A percentile compares a stretch with the other conserved stretches of the same genome.
Conservation (phyloP, 2,329 filamentous ascomycete species). For the Trichoderma brevicompactum region DNA sequence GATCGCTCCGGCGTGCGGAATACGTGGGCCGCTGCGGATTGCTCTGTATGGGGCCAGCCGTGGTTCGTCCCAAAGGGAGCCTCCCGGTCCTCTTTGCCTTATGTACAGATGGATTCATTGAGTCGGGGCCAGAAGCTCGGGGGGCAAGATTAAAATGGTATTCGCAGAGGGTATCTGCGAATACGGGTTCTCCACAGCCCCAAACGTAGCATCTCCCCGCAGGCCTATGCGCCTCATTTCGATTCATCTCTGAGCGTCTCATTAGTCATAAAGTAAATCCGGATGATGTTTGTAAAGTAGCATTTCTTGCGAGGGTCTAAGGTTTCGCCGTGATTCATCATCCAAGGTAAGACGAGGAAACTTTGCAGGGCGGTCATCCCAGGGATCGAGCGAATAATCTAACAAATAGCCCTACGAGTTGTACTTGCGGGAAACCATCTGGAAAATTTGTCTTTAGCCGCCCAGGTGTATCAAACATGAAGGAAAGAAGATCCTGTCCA, state of each 20-base stretch:
- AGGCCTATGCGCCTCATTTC: slow-evolving; percentile 6
- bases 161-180: slow-evolving; percentile 13
- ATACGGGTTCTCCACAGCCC: slow-evolving; percentile 16
- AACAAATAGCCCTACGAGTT: not conserved
- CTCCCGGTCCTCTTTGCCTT: slow-evolving; percentile 27
- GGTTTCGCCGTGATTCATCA: not conserved
- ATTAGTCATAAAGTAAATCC: slow-evolving; percentile 11
- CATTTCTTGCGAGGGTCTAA: not conserved
- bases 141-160: not conserved
- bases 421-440: not conserved
- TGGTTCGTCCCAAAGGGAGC: not conserved
- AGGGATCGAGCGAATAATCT: not conserved
- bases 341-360: not conserved
- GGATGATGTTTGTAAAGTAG: not conserved
- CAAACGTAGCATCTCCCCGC: slow-evolving; percentile 16
- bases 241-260: slow-evolving; percentile 23
- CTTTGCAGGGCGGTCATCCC: not conserved
- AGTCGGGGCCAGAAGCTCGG: not conserved
- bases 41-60: not conserved
- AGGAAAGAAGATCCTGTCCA: not conserved
- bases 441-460: not conserved
- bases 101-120: slow-evolving; percentile 16
- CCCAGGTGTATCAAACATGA: not conserved
- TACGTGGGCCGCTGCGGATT: not conserved
- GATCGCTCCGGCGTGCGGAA: not conserved